Base-by-base conservation (phyloP, 805 yeast genomes). In the Teunomyces aglyptinius region DNA sequence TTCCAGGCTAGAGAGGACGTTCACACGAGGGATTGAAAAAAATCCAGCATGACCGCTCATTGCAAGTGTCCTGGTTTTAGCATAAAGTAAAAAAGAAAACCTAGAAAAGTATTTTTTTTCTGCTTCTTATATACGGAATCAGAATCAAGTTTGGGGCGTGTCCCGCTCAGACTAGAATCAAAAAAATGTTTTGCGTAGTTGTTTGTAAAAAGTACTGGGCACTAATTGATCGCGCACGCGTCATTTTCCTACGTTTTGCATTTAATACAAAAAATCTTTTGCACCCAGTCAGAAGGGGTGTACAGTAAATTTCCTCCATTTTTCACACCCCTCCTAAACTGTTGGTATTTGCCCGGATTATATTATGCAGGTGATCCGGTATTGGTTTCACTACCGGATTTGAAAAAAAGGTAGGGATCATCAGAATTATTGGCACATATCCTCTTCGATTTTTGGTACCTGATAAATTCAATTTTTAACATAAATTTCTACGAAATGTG, bases 1-100 rank as follows among this genome's bases (percentile, higher is more conserved):
- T 54, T 29, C 44, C 58, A 45, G 48, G 54, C 52, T 43, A 51
- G 49, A 51, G 58, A 53, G 57, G 46, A 49, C 55, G 44, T 27
- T 35, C 55, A 51, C 49, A 49, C 51, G 51, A 49, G 53, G 51
- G 58, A 50, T 42, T 7, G 8, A 31, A 43, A 38, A 6, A 5
- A 15, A 31, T 43, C 56, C 58, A 41, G 54, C 54, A 43, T 49
- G 53, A 32, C 38, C 50, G 58, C 54, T 51, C 56, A 51, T 38
- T 45, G 44, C 42, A 52, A 47, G 35, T 38, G 49, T 47, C 51
- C 51, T 41, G 51, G 39, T 33, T 38, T 40, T 47, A 39, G 40
- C 40, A 34, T 44, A 32, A 38, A 20, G 46, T 35, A 15, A 16
- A 43, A 43, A 35, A 33, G 29, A 19, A 29, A 18, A 6, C 5